Evolutionary conservation across 345 rosid species (phyloP).

Genomic region (Turnera subulata): DNA sequence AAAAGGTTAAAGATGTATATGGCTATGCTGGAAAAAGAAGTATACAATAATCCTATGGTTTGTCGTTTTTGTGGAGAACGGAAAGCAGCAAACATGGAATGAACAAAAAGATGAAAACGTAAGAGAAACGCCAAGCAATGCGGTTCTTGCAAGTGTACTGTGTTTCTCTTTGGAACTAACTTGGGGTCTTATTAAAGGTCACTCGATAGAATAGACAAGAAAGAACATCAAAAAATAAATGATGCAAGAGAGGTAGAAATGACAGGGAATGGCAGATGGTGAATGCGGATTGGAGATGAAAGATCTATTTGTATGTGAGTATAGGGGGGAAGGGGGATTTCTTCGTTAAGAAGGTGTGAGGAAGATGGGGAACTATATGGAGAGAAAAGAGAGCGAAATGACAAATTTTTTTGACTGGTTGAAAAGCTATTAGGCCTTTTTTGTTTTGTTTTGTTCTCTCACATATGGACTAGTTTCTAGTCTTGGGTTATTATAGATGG

Average conservation of each 20-base stretch:
- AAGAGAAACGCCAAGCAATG: no score
- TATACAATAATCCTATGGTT: neutral
- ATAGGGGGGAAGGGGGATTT: neutral
- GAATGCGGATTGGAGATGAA: neutral
- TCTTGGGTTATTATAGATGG: neutral
- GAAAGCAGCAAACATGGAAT: slow-evolving; percentile 4
- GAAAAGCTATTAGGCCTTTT: neutral
- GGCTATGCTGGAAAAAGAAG: neutral
- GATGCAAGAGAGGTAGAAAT: neutral
- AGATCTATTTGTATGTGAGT: neutral
- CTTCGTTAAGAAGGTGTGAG: slow-evolving; percentile 12
- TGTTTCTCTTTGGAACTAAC: neutral
- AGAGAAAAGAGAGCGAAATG: slow-evolving; percentile 9
- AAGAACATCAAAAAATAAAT: no score
- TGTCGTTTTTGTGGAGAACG: neutral
- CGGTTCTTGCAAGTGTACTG: neutral
- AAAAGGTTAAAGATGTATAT: no score
- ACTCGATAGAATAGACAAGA: no score
- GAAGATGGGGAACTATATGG: slow-evolving; percentile 18
- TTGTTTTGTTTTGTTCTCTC: neutral
- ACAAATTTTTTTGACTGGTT: slow-evolving; percentile 12
- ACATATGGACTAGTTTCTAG: neutral
- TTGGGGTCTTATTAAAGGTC: no score
- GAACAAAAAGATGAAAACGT: neutral
- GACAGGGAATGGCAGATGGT: neutral